Evolutionary conservation across 495 filamentous ascomycete genomes (phyloP).

Genomic region (Staphylotrichum tortipilum): DNA sequence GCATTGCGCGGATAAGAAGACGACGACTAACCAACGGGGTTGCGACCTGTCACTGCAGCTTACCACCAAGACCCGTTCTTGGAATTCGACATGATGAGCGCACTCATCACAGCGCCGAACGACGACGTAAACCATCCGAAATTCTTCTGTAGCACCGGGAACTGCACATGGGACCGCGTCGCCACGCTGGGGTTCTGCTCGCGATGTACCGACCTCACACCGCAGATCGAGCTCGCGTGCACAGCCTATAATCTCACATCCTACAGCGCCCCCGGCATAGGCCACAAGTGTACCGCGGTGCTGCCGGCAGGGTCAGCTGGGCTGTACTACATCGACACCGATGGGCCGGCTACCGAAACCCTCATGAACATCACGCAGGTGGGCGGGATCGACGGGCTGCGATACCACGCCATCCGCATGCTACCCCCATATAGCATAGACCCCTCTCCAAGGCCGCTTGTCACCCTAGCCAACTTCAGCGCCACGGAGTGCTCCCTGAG

Average conservation of each 20-base stretch:
- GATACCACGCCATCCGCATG: neutral
- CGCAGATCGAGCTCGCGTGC: neutral
- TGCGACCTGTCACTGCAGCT: neutral
- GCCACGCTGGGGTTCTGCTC: neutral
- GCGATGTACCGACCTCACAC: neutral
- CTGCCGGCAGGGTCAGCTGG: neutral
- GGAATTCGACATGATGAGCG: neutral
- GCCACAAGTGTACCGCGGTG: neutral
- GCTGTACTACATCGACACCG: neutral
- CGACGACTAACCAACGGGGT: neutral
- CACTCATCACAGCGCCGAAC: neutral
- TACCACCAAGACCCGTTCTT: neutral
- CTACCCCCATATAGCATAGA: neutral
- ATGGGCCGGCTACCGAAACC: neutral
- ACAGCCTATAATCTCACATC: neutral
- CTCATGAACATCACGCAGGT: neutral
- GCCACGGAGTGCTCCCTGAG: neutral
- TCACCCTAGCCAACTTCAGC: neutral
- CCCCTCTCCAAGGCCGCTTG: neutral
- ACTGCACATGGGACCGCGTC: neutral
- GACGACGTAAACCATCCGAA: neutral
- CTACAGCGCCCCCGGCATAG: neutral
- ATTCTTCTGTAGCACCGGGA: neutral
- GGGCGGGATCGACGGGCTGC: neutral
- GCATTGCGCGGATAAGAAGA: neutral